Evolutionary conservation across 2,329 filamentous ascomycete genomes (phyloP).

Genomic region (Aspergillus sp.): DNA sequence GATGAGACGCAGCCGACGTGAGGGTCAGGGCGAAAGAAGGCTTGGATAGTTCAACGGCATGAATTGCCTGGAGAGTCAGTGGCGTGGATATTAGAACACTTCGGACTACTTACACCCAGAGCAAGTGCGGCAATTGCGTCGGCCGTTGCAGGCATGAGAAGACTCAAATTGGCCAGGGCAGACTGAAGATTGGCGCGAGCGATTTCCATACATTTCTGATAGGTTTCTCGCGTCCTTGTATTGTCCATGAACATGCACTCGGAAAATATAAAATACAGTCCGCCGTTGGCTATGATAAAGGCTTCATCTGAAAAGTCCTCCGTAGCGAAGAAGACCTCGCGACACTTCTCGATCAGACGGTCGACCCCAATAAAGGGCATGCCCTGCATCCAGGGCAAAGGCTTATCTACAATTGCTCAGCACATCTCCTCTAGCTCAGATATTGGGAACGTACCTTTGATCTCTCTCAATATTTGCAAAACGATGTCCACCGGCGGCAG

Average conservation of each 20-base stretch:
- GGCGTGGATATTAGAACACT: not conserved
- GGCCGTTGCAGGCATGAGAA: constrained; percentile 56
- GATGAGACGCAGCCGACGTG: constrained; percentile 56
- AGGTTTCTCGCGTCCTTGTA: constrained; percentile 21
- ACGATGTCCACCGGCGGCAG: constrained; percentile 38
- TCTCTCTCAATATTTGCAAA: constrained; percentile 29
- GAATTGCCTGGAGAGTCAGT: constrained; percentile 49
- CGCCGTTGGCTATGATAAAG: constrained; percentile 40
- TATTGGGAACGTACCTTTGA: constrained; percentile 30
- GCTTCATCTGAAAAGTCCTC: constrained; percentile 41
- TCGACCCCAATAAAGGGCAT: constrained; percentile 34
- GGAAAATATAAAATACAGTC: constrained; percentile 38
- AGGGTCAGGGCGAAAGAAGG: constrained; percentile 66
- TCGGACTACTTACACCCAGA: constrained; percentile 50
- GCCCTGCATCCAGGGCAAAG: constrained; percentile 22
- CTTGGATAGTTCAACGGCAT: constrained; percentile 61
- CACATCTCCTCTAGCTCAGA: not conserved
- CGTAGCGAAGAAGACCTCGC: constrained; percentile 43
- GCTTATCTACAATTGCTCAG: constrained; percentile 17
- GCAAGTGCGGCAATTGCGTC: constrained; percentile 60
- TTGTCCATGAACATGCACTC: constrained; percentile 26
- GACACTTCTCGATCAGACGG: constrained; percentile 39
- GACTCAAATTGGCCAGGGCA: constrained; percentile 49
- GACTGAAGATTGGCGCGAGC: constrained; percentile 48
- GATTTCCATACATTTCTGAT: constrained; percentile 28